Base-by-base conservation (phyloP, 371 early-diverging fungal species). In the Saksenaea oblongispora region DNA sequence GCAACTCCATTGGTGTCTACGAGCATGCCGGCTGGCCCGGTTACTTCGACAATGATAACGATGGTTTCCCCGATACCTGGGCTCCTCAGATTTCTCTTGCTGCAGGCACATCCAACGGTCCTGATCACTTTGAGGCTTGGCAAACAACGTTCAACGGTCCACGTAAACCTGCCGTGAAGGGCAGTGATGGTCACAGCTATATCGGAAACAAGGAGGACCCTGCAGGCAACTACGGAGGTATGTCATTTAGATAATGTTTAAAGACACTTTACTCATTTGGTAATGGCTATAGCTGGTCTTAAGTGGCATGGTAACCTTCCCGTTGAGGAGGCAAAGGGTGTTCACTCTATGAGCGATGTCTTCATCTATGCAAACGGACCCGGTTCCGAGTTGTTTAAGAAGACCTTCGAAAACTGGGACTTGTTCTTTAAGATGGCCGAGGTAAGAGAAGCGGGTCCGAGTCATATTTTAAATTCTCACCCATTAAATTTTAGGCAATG, bases 31-130 rank as follows among this genome's bases (percentile, higher is more conserved):
- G 90, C 31, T 91, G 85, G 85, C 84, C 87, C 22, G 86, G 81
- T 44, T 87, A 87, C 67, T 67, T 70, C 27, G 89, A 89, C 69
- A 65, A 76, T 2, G 85, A 90, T 63, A 80, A 71, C 24, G 86
- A 88, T 70, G 91, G 89, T 54, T 84, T 87, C 78, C 90, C 89
- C 59, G 88, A 87, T 62, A 68, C 81, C 59, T 86, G 83, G 80
- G 57, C 61, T 17, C 83, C 84, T 37, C 70, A 85, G n/a, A 80
- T 82, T 73, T 75, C 82, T 34, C 68, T 91, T 42, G 87, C 89
- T 59, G 79, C 83, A 53, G 87, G 88, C 44, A 88, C 89, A 34
- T 82, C 83, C 64, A 86, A 82, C 63, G 71, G 74, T 59, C 89
- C 88, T 63, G 70, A 71, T 56, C 80, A 80, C 70, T 74, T 67